A percentile compares a stretch with the other conserved stretches of the same genome.
Conservation (phyloP, 139 green algal species). For the Tetradesmus lagerheimii region DNA sequence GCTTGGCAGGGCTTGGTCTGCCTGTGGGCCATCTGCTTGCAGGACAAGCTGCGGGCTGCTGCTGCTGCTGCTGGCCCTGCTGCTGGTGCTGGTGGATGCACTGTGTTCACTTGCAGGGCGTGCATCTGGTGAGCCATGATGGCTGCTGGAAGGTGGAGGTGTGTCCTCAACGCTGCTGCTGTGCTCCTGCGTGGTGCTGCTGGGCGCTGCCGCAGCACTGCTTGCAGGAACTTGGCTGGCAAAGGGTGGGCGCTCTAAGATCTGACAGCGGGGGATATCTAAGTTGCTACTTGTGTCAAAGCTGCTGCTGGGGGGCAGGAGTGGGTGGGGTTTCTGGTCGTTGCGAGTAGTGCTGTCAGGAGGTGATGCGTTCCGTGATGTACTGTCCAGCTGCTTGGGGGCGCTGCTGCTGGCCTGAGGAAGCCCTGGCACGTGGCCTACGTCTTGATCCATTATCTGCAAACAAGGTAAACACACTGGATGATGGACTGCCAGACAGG, state of each 20-base stretch:
- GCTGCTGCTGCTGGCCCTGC: neutral
- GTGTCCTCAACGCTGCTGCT: neutral
- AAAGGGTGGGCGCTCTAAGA: neutral
- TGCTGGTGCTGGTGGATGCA: neutral
- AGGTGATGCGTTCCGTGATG: neutral
- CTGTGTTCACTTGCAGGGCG: neutral
- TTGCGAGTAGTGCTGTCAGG: neutral
- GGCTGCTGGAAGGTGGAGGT: neutral
- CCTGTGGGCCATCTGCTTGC: neutral
- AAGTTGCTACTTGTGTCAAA: neutral
- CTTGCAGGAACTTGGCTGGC: neutral
- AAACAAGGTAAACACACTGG: too few species aligned
- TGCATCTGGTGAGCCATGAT: neutral
- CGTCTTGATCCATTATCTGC: neutral
- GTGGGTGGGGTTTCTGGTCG: neutral
- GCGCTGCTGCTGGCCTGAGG: neutral
- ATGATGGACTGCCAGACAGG: too few species aligned
- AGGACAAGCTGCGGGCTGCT: neutral
- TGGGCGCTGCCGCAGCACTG: neutral
- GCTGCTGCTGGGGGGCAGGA: neutral
- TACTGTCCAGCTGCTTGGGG: neutral
- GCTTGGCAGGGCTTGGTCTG: too few species aligned
- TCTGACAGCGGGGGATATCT: neutral
- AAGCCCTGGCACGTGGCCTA: neutral
- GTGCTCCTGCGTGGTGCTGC: neutral